Base-by-base conservation (phyloP, 495 filamentous ascomycete genomes). In the Penicillium chermesinum region DNA sequence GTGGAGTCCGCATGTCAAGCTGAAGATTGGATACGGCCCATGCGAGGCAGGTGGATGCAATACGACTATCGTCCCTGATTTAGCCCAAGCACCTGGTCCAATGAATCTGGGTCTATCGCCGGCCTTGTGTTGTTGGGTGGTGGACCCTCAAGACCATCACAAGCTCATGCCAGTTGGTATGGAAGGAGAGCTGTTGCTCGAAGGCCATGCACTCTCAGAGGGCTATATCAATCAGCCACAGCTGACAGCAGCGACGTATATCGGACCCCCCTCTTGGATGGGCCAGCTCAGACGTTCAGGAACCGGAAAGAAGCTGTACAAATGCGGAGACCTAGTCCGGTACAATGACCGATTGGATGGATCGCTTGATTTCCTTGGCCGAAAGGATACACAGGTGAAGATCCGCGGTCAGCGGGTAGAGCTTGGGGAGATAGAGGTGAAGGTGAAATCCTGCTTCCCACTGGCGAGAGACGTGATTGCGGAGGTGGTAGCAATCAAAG, bases 181-280 rank as follows among this genome's bases (percentile, higher is more conserved):
- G 3, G 61, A 75, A 3, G 81, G 81, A 10, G 81, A 84, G 52
- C 59, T 83, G 32, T 40, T 77, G 13, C 61, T 84, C 25, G 72
- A 77, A 57, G 77, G 80, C 0, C 71, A 77, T 4, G 58, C 74
- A 14, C 58, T 81, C 0, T 73, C 69, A 0, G 50, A 25, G 16
- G 46, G 37, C 25, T 48, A 48, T 38, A 21, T 48, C 5, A 40
- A 48, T 40, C 36, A 48, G 7, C 20, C 21, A 4, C 21, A 39
- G n/a, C 40, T 34, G 25, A 41, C 36, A 3, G 34, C 17, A 27
- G 9, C 18, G 6, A 15, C 21, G 13, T 42, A 27, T 15, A 14
- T 42, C n/a, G 22, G 7, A n/a, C 10, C 10, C 25, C 21, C 40
- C 7, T 7, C 40, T 14, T 42, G 19, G 40, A 12, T 27, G 2